A percentile compares a stretch with the other conserved stretches of the same genome.
phyloP scores from a whole-genome alignment of 305 asterid species.

The Lippia alba region DNA sequence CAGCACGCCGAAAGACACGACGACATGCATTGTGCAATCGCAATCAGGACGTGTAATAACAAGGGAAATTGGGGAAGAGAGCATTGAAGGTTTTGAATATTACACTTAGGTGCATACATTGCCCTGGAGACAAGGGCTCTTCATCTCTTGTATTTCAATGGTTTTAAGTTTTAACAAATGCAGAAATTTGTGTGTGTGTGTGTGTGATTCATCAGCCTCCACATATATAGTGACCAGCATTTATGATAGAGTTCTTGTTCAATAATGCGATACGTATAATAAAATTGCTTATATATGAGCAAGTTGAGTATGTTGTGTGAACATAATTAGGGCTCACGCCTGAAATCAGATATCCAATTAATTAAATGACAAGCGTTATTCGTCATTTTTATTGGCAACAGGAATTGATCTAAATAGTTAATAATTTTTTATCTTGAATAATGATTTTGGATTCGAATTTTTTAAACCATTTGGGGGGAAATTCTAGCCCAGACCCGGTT shows the following conservation, averaged over 20 bases:
- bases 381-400: too few relatives aligned
- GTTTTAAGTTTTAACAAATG: not conserved
- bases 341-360: too few relatives aligned
- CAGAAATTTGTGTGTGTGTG: not conserved
- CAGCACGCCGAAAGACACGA: not conserved
- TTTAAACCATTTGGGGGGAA: too few relatives aligned
- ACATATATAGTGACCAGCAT: not conserved
- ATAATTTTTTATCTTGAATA: too few relatives aligned
- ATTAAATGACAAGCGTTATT: too few relatives aligned
- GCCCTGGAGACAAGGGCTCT: constrained; percentile 42
- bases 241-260: not conserved
- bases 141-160: not conserved
- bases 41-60: constrained; percentile 20
- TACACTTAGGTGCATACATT: constrained; percentile 13
- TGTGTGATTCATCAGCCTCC: constrained; percentile 6
- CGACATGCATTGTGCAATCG: not conserved
- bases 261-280: not conserved
- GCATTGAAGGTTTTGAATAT: constrained; percentile 16
- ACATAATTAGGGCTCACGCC: too few relatives aligned
- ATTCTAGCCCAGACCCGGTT: too few relatives aligned
- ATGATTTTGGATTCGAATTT: too few relatives aligned
- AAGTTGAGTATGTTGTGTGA: not conserved
- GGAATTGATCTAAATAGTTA: too few relatives aligned
- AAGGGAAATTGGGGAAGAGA: constrained; percentile 1
- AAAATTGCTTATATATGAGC: not conserved